Base-by-base conservation (phyloP, 2,329 filamentous ascomycete species). In the Microdochium paspali region DNA sequence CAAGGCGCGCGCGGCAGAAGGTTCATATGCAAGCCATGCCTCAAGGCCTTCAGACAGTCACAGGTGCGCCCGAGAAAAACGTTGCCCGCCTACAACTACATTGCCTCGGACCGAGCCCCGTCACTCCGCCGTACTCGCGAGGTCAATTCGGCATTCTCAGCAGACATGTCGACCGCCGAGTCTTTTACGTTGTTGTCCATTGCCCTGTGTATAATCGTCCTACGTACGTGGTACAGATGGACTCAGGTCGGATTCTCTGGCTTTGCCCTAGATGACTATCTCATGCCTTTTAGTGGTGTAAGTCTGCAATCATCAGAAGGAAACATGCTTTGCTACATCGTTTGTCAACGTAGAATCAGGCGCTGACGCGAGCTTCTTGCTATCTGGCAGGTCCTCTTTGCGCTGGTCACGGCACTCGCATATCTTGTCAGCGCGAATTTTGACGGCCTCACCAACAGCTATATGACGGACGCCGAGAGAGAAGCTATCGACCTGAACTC, bases 201-300 rank as follows among this genome's bases (percentile, higher is more conserved):
- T 24, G 23, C 42, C 6, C 42, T 44, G 12, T 44, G 6, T 24
- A 44, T 18, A n/a, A 26, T 26, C 23, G 24, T 3, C 4, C 15
- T 26, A 13, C 42, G 42, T 4, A 26, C n/a, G 10, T 44, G 42
- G 42, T 44, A 44, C 23, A 52, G 56, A 46, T 56, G 52, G 52
- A 40, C 23, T 10, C 48, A 52, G 44, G 53, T 56, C 23, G 54
- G 56, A 1, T 26, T 51, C 3, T 21, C 39, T 10, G 44, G 54
- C 21, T 55, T 51, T 18, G 47, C 55, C 23, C 42, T 53, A 5
- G 57, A 59, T 35, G 57, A 58, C 28, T 59, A 57, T 45, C 47
- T 59, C 24, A 56, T 56, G 53, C 50, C 53, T 6, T 5, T 58
- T 4, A 32, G 51, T 15, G 52, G 52, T 24, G 54, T 58, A 50